Evolutionary conservation across 2,329 filamentous ascomycete genomes (phyloP), one percentile per base, ranked within the genome.

Genomic region (Cladosporium sp.): DNA sequence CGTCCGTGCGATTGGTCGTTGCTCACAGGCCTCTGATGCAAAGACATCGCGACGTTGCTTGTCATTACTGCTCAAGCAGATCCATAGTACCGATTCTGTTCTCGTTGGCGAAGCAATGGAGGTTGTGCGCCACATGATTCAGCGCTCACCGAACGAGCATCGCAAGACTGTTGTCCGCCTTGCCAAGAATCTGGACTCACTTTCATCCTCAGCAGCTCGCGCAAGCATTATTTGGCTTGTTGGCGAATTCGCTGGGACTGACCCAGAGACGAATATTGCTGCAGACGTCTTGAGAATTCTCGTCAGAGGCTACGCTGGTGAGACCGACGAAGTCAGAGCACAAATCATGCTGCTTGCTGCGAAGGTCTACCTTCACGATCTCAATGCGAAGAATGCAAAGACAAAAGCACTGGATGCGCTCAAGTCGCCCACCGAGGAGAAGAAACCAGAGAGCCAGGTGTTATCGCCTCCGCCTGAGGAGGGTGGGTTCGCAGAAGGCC

Each of bases 201-300:
- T 91, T 1, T 90, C 89, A 0, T 92, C 94, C 60, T 86, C 94
- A 1, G 88, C 91, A 60, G 94, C 94, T 3, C 83, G 94, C 63
- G 94, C 94, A 3, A 96, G 90, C 50, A 97, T 99, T 62, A 89
- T 99, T 65, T 99, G 94, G 94, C 83, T 99, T 0, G 92, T 97
- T 0, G 94, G 94, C 45, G 94, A 99, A 73, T 97, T 95, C 66
- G 85, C 93, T 0, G 90, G 91, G 0, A 85, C 91, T 57, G 83
- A 87, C 34, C 53, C 61, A 9, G 87, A 92, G 59, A 87, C 94
- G 70, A 96, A 95, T 66, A 93, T 99, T 60, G 94, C 94, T 0
- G 87, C 93, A 0, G 94, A 99, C 68, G 91, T 97, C 6, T 77
- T 97, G 34, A 85, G 94, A 7, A 93, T 97, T 42, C 77, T 99